Base-by-base conservation (phyloP, 306 rosid species). In the Geum urbanum region DNA sequence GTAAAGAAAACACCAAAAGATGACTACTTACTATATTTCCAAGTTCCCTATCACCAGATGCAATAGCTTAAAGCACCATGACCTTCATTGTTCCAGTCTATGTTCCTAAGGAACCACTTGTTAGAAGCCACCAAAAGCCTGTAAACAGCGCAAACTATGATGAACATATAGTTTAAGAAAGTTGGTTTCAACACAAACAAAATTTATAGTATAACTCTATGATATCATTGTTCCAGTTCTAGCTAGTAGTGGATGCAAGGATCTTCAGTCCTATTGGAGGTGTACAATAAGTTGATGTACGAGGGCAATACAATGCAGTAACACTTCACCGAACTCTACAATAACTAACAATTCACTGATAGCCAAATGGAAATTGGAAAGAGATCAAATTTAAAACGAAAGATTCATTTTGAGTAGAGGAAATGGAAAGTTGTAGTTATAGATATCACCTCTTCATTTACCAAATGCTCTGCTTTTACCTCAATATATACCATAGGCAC, bases 381-480 rank as follows among this genome's bases (percentile, higher is more conserved):
- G 57, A 52, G 57, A 18, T 9, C 4, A 32, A 55, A 9, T 0
- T 20, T 55, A 4, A 22, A 9, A 14, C 0, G 0, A 19, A 55
- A 19, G 60, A 22, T 22, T 22, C 16, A 24, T 56, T 11, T 24
- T n/a, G 39, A 24, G 39, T 11, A 55, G 8, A 55, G 39, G 61
- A 55, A 9, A 53, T 9, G 15, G 35, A 22, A 9, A 55, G 39
- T 22, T 56, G 61, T 56, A 24, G 61, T n/a, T n/a, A n/a, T n/a
- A n/a, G n/a, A 56, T 15, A 9, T 44, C 13, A 61, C 79, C 79
- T 68, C 74, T 10, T 69, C 44, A 45, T 51, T 50, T 20, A 56
- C 64, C 56, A 69, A 14, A 4, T 43, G 55, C 69, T 59, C 79
- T 2, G 52, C 51, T 11, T 24, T 63, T 45, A 50, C 49, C 55